These are phyloP conservation scores for Coffea canephora DNA, from an alignment of 257 asterid species.

Conservation along the genomic window DNA sequence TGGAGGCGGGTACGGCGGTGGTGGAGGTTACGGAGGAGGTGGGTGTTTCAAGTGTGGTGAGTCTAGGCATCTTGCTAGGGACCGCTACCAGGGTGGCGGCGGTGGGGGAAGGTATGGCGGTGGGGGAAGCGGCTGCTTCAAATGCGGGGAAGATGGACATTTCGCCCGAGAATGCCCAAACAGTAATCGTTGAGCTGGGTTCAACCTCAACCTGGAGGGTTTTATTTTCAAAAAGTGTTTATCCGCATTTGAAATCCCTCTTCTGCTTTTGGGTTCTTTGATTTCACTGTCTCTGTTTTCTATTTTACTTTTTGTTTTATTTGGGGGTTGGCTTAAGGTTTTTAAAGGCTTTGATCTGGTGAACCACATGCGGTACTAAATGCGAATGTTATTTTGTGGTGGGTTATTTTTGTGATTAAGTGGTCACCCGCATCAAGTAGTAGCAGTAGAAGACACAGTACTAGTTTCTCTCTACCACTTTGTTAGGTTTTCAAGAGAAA, in stretches of 20 bases:
- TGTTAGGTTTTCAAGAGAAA: not conserved
- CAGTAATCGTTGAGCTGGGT: slow-evolving; percentile 27
- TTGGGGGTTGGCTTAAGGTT: not conserved
- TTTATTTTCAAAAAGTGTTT: not conserved
- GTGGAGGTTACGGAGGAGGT: slow-evolving; percentile 20
- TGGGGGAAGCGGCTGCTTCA: slow-evolving; percentile 31
- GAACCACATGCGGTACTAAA: not conserved
- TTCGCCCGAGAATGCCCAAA: slow-evolving; percentile 61
- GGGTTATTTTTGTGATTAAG: not conserved
- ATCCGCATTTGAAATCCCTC: not conserved
- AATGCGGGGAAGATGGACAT: slow-evolving; percentile 57
- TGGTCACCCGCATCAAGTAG: slow-evolving; percentile 11
- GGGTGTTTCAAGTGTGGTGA: slow-evolving; percentile 37
- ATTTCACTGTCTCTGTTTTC: not conserved
- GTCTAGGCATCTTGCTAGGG: slow-evolving; percentile 32
- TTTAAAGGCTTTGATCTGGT: slow-evolving; percentile 2
- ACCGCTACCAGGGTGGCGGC: slow-evolving; percentile 30
- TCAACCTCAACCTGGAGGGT: not conserved
- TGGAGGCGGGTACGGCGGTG: not conserved
- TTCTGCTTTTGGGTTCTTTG: not conserved
- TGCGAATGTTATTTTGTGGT: not conserved
- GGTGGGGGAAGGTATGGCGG: slow-evolving; percentile 28
- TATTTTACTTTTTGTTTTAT: not conserved
- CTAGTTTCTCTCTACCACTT: not conserved
- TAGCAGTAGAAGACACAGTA: not conserved